phyloP scores from a whole-genome alignment of 2,329 filamentous ascomycete species.

The Aspergillus sojae region DNA sequence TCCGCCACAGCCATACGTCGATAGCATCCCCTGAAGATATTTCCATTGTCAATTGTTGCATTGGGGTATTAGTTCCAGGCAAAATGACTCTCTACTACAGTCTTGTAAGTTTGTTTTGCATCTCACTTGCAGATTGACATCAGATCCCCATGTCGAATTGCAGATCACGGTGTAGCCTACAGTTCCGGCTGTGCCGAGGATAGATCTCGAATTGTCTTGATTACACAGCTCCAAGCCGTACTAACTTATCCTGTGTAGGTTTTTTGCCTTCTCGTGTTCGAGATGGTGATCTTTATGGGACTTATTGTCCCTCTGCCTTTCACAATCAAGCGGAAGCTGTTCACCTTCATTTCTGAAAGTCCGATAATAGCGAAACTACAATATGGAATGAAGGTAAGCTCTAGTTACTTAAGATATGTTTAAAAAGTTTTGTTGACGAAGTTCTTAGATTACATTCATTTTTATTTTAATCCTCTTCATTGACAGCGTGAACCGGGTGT shows the following conservation, averaged over 20 bases:
- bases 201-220: not conserved
- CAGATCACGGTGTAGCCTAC: conserved; percentile 27
- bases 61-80: conserved; percentile 14
- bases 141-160: not conserved
- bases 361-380: conserved; percentile 85
- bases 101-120: conserved; percentile 53
- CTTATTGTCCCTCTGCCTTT: conserved; percentile 81
- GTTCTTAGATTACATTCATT: conserved; percentile 82
- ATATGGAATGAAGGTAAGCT: conserved; percentile 83
- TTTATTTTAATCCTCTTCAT: conserved; percentile 98
- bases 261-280: conserved; percentile 52
- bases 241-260: conserved; percentile 38
- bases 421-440: conserved; percentile 2
- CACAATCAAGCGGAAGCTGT: conserved; percentile 79
- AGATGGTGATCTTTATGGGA: conserved; percentile 54
- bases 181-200: conserved; percentile 11
- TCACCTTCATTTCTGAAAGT: conserved; percentile 94
- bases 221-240: conserved; percentile 15
- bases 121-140: not conserved
- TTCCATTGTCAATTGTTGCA: not conserved
- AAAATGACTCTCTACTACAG: conserved; percentile 72
- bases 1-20: conserved; percentile 10
- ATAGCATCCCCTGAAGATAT: conserved; percentile 1
- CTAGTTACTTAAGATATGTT: too few species aligned
- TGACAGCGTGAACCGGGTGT: conserved; percentile 94